phyloP scores from a whole-genome alignment of 768 basidiomycete genomes.

The Saitozyma podzolica region DNA sequence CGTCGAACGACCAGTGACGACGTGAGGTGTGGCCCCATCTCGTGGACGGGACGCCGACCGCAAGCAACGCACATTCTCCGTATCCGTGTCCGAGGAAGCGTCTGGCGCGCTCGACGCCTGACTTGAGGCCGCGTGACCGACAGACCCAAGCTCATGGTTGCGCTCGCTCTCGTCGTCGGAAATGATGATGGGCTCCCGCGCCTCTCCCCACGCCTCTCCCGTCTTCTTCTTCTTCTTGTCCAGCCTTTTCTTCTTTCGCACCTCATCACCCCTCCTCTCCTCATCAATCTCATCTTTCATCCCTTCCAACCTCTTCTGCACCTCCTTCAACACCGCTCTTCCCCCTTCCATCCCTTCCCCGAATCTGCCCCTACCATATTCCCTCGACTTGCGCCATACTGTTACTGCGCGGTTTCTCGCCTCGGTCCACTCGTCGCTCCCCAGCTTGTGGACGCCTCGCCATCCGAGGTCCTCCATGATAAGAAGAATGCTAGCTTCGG shows the following conservation, averaged over 20 bases:
- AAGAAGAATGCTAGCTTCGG: slow-evolving; percentile 78
- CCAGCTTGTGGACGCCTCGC: too few species aligned
- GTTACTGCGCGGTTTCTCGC: too few species aligned
- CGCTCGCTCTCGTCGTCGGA: background rate
- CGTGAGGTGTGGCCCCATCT: too few species aligned
- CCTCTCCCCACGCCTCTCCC: background rate
- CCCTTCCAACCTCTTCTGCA: background rate
- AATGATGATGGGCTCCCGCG: background rate
- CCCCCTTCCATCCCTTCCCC: slow-evolving; percentile 57
- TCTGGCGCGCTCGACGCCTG: too few species aligned
- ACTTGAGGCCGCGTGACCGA: too few species aligned
- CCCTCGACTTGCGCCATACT: slow-evolving; percentile 48
- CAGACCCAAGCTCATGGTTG: background rate
- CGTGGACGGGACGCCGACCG: too few species aligned
- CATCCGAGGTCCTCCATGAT: slow-evolving; percentile 70
- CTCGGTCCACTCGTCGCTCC: too few species aligned
- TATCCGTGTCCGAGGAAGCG: too few species aligned
- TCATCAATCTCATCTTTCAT: slow-evolving; percentile 4
- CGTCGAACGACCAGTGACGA: too few species aligned
- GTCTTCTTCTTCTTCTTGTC: slow-evolving; percentile 3
- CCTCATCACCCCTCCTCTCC: slow-evolving; percentile 3
- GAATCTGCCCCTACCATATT: slow-evolving; percentile 84
- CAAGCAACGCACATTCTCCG: too few species aligned
- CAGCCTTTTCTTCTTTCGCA: background rate
- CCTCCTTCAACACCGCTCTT: slow-evolving; percentile 44